Evolutionary conservation across 495 filamentous ascomycete species (phyloP).

Genomic region (Aspergillus homomorphus): DNA sequence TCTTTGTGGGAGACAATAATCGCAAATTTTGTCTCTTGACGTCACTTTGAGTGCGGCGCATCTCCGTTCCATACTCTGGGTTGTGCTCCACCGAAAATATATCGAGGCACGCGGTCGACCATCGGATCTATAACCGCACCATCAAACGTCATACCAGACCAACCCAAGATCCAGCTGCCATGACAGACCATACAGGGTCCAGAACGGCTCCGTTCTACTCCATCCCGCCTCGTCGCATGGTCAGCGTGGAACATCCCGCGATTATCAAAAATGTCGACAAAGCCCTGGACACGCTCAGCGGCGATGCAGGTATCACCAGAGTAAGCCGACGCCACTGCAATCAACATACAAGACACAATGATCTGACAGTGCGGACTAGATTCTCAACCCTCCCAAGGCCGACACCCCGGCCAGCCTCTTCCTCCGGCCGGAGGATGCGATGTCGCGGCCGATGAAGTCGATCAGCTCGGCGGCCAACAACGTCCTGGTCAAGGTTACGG

Average conservation of each 20-base stretch:
- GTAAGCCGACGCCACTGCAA: constrained; percentile 39
- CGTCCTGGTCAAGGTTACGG: constrained; percentile 77
- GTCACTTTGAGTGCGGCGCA: background rate
- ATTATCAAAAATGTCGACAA: constrained; percentile 79
- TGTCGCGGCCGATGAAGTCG: constrained; percentile 71
- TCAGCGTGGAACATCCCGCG: constrained; percentile 84
- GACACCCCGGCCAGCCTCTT: constrained; percentile 52
- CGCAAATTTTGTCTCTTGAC: background rate
- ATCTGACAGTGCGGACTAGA: constrained; percentile 23
- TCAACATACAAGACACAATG: background rate
- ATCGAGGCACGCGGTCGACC: background rate
- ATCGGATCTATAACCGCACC: background rate
- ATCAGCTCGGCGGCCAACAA: constrained; percentile 69
- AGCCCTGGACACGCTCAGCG: constrained; percentile 75
- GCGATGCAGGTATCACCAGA: constrained; percentile 58
- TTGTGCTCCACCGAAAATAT: background rate
- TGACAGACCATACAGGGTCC: constrained; percentile 23
- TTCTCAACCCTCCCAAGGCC: constrained; percentile 39
- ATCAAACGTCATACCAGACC: background rate
- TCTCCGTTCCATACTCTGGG: background rate
- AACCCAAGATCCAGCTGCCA: background rate
- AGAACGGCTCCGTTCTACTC: constrained; percentile 51
- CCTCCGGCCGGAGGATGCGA: constrained; percentile 73
- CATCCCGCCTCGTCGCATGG: constrained; percentile 61
- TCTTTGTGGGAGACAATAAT: background rate